These are phyloP conservation scores for Actinomucor elegans DNA, from an alignment of 371 early-diverging fungal species.

Conservation along the genomic window DNA sequence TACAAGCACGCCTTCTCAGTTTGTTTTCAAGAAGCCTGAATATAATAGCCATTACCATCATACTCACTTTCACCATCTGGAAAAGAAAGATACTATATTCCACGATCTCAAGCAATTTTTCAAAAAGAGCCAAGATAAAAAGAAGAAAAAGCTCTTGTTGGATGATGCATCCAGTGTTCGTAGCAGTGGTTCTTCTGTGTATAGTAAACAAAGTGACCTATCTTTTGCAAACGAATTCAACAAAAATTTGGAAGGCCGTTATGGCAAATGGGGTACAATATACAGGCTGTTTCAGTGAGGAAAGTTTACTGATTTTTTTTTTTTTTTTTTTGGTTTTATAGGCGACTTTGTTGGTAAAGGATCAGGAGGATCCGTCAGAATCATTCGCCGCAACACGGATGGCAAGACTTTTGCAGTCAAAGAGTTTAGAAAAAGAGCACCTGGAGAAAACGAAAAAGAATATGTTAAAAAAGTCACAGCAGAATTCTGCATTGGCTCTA, in stretches of 20 bases:
- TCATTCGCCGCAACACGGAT: slow-evolving; percentile 55
- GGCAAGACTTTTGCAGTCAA: slow-evolving; percentile 74
- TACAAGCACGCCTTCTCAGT: slow-evolving; percentile 40
- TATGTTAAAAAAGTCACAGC: slow-evolving; percentile 80
- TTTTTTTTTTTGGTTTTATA: no score
- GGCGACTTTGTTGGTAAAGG: slow-evolving; percentile 66
- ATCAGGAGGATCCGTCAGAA: slow-evolving; percentile 72
- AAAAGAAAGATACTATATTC: slow-evolving; percentile 50
- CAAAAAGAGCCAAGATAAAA: slow-evolving; percentile 25
- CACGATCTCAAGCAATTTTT: slow-evolving; percentile 58
- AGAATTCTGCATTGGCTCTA: slow-evolving; percentile 82
- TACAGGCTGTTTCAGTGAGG: no score
- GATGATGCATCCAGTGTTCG: slow-evolving; percentile 9
- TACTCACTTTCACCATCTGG: slow-evolving; percentile 46
- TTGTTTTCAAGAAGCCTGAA: slow-evolving; percentile 49
- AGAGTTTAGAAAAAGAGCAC: slow-evolving; percentile 69
- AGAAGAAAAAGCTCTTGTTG: slow-evolving; percentile 12
- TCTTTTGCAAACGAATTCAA: slow-evolving; percentile 37
- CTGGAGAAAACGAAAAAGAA: slow-evolving; percentile 67
- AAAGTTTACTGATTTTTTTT: no score
- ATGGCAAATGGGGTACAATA: slow-evolving; percentile 35
- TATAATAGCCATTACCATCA: slow-evolving; percentile 45
- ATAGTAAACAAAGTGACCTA: slow-evolving; percentile 21
- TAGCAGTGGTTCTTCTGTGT: slow-evolving; percentile 30
- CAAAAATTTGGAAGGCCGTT: slow-evolving; percentile 26